Evolutionary conservation across 2,329 filamentous ascomycete species (phyloP).

Genomic region (Fusarium miscanthi): DNA sequence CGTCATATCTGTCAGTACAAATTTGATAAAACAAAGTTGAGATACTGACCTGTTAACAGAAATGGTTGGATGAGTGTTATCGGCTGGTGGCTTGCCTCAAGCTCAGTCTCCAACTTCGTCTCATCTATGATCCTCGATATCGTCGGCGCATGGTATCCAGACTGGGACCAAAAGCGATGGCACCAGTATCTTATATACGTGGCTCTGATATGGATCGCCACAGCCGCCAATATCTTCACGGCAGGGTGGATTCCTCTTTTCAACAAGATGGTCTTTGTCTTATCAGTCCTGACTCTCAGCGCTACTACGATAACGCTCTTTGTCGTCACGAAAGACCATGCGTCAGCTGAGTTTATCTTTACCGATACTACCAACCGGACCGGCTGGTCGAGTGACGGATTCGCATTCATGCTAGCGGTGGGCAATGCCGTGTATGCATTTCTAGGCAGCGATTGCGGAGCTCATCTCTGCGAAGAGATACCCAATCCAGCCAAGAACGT

Average conservation of each 20-base stretch:
- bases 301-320: constrained; percentile 25
- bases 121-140: constrained; percentile 40
- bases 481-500: constrained; percentile 41
- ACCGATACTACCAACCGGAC: constrained; percentile 22
- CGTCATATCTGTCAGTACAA: constrained; percentile 37
- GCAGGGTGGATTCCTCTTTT: constrained; percentile 30
- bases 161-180: constrained; percentile 67
- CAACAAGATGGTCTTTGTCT: constrained; percentile 29
- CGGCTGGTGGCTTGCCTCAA: constrained; percentile 37
- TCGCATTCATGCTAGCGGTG: constrained; percentile 27
- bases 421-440: constrained; percentile 35
- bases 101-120: constrained; percentile 40
- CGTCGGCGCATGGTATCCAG: constrained; percentile 51
- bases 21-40: accelerated
- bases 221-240: constrained; percentile 71
- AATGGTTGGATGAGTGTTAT: constrained; percentile 39
- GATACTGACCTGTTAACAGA: background rate
- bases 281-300: constrained; percentile 14
- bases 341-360: constrained; percentile 24
- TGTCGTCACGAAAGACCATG: constrained; percentile 10
- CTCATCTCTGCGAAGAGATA: constrained; percentile 42
- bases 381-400: constrained; percentile 29
- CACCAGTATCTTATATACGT: constrained; percentile 78
- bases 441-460: constrained; percentile 38
- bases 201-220: constrained; percentile 66